Percentiles rank a stretch among this genome's conserved stretches.
phyloP scores from a whole-genome alignment of 441 rosid genomes.

The Isatis lusitanica region DNA sequence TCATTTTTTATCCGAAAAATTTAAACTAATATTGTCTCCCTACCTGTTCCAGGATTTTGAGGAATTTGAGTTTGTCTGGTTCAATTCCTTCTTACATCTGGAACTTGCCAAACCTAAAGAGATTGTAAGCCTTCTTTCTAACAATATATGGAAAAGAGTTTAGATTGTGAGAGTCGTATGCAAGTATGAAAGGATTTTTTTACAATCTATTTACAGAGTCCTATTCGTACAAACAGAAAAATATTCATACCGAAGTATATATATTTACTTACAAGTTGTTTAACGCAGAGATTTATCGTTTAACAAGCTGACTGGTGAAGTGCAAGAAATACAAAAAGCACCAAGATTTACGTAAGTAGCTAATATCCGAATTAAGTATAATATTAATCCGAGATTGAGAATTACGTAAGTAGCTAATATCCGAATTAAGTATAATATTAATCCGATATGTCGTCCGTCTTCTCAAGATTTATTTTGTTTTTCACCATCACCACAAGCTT shows the following conservation, averaged over 20 bases:
- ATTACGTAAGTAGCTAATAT: constrained; percentile 7
- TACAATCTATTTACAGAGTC: not conserved
- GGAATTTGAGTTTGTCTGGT: constrained; percentile 26
- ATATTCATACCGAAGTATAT: not conserved
- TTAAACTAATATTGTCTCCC: not conserved
- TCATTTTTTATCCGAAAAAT: not conserved
- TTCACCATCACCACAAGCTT: constrained; percentile 14
- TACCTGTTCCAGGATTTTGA: constrained; percentile 18
- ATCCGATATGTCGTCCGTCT: not conserved
- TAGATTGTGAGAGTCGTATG: not conserved
- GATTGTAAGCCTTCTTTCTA: constrained; percentile 17
- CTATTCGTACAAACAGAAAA: not conserved
- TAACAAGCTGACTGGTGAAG: constrained; percentile 26
- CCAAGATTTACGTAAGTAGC: constrained; percentile 7
- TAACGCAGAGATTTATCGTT: constrained; percentile 26
- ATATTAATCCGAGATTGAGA: not conserved
- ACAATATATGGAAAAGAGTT: not conserved
- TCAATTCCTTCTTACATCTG: constrained; percentile 30
- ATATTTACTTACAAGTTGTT: not conserved
- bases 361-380: not conserved
- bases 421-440: not conserved
- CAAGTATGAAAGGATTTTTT: not conserved
- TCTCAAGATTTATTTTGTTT: not conserved
- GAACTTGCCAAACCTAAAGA: not conserved
- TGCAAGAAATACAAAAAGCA: not conserved